Evolutionary conservation across 2,329 filamentous ascomycete genomes (phyloP).

Genomic region (Scleromitrula shiraiana): DNA sequence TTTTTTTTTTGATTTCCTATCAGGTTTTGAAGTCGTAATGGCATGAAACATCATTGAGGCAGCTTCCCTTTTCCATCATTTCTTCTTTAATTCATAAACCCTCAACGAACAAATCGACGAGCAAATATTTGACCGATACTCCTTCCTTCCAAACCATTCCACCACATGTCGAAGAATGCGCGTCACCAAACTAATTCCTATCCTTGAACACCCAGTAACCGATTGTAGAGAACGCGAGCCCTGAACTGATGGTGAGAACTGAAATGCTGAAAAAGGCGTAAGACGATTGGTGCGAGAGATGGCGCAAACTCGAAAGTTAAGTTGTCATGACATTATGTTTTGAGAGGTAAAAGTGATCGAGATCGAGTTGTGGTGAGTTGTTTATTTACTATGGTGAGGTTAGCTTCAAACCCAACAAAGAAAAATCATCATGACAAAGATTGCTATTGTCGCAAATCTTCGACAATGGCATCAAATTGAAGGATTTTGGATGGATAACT

Average conservation of each 20-base stretch:
- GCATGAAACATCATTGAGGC: conserved; percentile 29
- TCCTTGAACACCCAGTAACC: conserved; percentile 29
- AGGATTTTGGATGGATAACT: conserved; percentile 34
- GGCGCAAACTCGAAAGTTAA: conserved; percentile 26
- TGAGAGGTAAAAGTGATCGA: conserved; percentile 30
- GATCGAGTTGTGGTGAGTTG: conserved; percentile 35
- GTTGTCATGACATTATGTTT: conserved; percentile 31
- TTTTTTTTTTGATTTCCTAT: conserved; percentile 23
- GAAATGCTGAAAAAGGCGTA: conserved; percentile 30
- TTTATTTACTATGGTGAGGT: conserved; percentile 35
- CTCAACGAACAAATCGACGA: conserved; percentile 29
- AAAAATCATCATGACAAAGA: neutral
- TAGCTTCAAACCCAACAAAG: conserved; percentile 8
- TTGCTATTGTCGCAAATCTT: neutral
- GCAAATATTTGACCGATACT: conserved; percentile 26
- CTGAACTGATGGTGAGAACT: conserved; percentile 23
- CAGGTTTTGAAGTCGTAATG: conserved; percentile 23
- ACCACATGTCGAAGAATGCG: conserved; percentile 30
- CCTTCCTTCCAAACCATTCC: conserved; percentile 27
- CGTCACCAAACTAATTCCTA: conserved; percentile 29
- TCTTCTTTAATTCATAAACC: conserved; percentile 27
- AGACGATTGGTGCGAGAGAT: conserved; percentile 31
- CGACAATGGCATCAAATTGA: neutral
- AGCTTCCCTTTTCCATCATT: conserved; percentile 26
- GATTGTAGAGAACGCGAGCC: conserved; percentile 26